Percentiles rank a stretch among this genome's conserved stretches.
phyloP scores from a whole-genome alignment of 768 basidiomycete species.

The Kwoniella pini region DNA sequence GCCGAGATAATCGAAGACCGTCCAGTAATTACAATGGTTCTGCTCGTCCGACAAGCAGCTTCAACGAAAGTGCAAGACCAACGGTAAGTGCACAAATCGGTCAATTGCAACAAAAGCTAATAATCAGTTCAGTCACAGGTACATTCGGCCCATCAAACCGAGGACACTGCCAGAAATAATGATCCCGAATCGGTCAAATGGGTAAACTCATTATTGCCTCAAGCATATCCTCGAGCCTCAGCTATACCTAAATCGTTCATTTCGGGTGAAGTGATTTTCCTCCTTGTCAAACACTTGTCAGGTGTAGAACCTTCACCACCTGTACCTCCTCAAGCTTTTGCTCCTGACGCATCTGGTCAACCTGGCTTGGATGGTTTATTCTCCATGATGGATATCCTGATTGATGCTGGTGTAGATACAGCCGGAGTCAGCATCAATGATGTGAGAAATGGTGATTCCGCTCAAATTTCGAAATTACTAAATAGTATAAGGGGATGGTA shows the following conservation, averaged over 20 bases:
- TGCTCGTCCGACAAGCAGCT: constrained; percentile 10
- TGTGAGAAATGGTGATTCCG: constrained; percentile 74
- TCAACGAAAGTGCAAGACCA: constrained; percentile 4
- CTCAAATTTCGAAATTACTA: constrained; percentile 78
- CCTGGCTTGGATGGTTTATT: constrained; percentile 86
- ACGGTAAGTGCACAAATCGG: constrained; percentile 4
- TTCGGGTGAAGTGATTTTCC: constrained; percentile 73
- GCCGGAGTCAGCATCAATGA: constrained; percentile 93
- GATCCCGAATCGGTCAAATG: constrained; percentile 67
- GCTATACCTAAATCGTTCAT: constrained; percentile 56
- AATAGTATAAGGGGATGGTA: constrained; percentile 54
- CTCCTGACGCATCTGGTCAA: constrained; percentile 62
- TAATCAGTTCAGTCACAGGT: constrained; percentile 2
- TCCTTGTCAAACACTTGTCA: constrained; percentile 68
- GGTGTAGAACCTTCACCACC: constrained; percentile 59
- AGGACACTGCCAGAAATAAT: constrained; percentile 3
- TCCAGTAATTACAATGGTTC: constrained; percentile 15
- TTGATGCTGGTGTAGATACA: constrained; percentile 87
- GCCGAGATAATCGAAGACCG: constrained; percentile 23
- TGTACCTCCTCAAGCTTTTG: constrained; percentile 78
- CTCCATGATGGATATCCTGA: constrained; percentile 83
- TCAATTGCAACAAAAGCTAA: not conserved
- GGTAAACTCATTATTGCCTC: constrained; percentile 83
- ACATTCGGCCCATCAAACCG: constrained; percentile 56
- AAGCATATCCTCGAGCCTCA: constrained; percentile 59